Evolutionary conservation across 306 rosid species (phyloP).

Genomic region (Astragalus glycyphyllos): DNA sequence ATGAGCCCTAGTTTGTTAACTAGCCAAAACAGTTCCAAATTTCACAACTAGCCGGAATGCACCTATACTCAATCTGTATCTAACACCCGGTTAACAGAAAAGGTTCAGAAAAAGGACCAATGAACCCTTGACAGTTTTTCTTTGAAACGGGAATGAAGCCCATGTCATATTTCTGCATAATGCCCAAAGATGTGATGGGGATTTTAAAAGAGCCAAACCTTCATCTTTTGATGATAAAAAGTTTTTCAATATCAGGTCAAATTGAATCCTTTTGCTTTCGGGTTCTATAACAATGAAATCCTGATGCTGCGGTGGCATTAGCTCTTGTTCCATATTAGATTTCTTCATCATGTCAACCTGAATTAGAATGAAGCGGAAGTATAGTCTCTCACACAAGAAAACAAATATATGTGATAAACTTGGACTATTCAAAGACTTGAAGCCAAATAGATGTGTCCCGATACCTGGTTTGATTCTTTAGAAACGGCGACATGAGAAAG

Average conservation of each 20-base stretch:
- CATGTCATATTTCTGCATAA: neutral
- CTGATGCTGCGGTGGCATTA: neutral
- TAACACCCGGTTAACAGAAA: neutral
- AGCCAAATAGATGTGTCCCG: conserved; percentile 21
- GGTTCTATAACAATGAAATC: neutral
- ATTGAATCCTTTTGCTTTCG: conserved; percentile 2
- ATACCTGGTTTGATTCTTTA: conserved; percentile 44
- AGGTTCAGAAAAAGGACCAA: neutral
- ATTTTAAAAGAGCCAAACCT: conserved; percentile 36
- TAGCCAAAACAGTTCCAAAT: conserved; percentile 3
- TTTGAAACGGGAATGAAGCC: neutral
- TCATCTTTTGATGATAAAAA: conserved; percentile 45
- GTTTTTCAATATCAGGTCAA: conserved; percentile 27
- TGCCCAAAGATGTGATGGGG: neutral
- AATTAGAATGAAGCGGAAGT: neutral
- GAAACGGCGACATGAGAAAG: conserved; percentile 54
- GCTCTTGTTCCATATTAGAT: neutral
- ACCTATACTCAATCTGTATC: neutral
- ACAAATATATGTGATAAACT: neutral
- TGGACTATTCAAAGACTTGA: neutral
- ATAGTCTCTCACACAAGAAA: neutral
- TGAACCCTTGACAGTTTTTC: neutral
- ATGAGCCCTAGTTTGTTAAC: neutral
- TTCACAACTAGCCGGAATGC: neutral
- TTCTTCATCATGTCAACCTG: neutral